Conservation (phyloP, 2,329 filamentous ascomycete species). For the Monosporascus sp. region DNA sequence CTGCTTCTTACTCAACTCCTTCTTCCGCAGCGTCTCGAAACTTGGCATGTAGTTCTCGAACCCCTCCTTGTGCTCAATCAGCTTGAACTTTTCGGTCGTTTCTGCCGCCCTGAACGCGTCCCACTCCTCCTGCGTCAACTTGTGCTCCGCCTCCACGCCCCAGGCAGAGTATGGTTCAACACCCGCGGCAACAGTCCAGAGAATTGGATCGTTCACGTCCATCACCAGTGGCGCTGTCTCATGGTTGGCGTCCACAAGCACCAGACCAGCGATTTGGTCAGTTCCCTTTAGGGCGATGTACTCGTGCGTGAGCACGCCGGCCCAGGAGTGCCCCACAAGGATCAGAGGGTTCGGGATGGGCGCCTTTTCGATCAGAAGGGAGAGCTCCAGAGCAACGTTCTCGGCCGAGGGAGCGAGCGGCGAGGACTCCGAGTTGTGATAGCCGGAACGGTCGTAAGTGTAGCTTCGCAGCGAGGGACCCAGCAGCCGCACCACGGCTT, state of each 20-base stretch:
- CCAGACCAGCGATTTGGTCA: neutral
- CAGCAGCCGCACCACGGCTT: conserved; percentile 1
- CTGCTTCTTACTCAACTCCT: conserved; percentile 18
- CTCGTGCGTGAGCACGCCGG: conserved; percentile 2
- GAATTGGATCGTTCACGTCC: neutral
- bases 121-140: conserved; percentile 3
- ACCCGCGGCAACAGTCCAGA: neutral
- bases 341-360: conserved; percentile 2
- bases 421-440: conserved; percentile 1
- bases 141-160: conserved; percentile 7
- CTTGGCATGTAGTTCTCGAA: neutral
- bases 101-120: conserved; percentile 4
- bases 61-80: neutral
- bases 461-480: neutral
- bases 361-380: neutral
- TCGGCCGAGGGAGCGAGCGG: conserved; percentile 2
- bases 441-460: conserved; percentile 4
- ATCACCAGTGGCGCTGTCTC: conserved; percentile 7
- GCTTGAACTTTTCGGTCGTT: conserved; percentile 10
- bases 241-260: conserved; percentile 3
- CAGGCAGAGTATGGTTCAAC: conserved; percentile 9
- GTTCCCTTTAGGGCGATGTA: conserved; percentile 1
- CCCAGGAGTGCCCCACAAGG: conserved; percentile 3
- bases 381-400: conserved; percentile 1
- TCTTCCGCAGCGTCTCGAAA: conserved; percentile 24